Conservation (phyloP, 257 asterid genomes). For the Mitragyna speciosa region DNA sequence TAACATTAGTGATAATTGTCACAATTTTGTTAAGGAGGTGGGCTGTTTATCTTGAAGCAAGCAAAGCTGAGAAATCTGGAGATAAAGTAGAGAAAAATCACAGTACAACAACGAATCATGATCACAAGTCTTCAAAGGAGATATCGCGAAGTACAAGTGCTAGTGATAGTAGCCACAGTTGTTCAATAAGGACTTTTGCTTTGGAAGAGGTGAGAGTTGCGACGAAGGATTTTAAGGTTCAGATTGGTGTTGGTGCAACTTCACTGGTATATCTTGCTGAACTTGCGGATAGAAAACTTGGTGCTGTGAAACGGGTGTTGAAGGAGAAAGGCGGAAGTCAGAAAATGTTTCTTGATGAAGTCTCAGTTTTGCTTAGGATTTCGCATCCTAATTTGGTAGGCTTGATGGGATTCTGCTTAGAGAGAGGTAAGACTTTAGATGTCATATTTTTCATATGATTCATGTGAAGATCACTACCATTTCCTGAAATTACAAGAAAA, state of each 20-base stretch:
- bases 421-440: constrained; percentile 45
- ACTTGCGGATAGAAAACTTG: constrained; percentile 58
- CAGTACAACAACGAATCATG: neutral
- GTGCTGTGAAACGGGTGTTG: constrained; percentile 73
- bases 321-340: constrained; percentile 75
- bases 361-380: constrained; percentile 79
- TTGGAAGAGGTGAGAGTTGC: constrained; percentile 63
- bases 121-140: constrained; percentile 20
- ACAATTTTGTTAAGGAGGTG: constrained; percentile 45
- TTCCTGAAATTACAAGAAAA: neutral
- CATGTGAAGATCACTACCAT: neutral
- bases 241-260: constrained; percentile 70
- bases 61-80: constrained; percentile 19
- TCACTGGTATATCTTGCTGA: constrained; percentile 74
- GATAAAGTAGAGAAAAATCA: constrained; percentile 15
- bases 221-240: constrained; percentile 53
- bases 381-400: constrained; percentile 76
- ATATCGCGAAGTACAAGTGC: neutral
- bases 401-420: constrained; percentile 75
- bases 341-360: constrained; percentile 77
- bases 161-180: constrained; percentile 6
- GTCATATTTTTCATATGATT: neutral
- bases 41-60: constrained; percentile 28
- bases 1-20: constrained; percentile 43
- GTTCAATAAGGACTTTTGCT: constrained; percentile 57